phyloP scores from a whole-genome alignment of 441 rosid genomes.

The Gossypium lobatum region DNA sequence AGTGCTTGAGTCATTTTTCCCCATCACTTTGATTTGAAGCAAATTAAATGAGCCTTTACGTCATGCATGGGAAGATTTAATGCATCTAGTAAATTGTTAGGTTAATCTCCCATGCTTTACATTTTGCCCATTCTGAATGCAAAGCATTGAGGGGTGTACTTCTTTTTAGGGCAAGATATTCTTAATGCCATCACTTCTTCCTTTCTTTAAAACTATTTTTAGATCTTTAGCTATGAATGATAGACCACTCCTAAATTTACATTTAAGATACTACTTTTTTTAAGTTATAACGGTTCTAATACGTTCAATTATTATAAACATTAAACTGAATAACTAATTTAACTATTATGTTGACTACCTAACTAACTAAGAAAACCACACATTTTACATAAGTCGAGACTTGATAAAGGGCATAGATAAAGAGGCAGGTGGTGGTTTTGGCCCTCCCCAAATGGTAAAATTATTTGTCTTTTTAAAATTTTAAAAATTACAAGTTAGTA shows the following conservation, averaged over 20 bases:
- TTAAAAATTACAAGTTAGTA: no score
- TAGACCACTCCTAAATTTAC: background rate
- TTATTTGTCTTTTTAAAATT: no score
- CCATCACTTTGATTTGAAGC: background rate
- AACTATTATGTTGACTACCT: no score
- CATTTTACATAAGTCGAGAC: no score
- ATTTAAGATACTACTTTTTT: background rate
- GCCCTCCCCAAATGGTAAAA: no score
- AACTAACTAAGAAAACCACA: no score
- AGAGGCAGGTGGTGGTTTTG: no score
- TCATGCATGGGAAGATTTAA: background rate
- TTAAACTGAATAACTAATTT: no score
- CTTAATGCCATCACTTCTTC: background rate
- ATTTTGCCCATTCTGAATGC: background rate
- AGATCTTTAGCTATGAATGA: background rate
- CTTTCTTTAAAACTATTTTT: background rate
- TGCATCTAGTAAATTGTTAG: background rate
- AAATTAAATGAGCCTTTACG: background rate
- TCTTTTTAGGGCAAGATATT: background rate
- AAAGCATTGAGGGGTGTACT: background rate
- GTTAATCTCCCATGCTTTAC: slow-evolving; percentile 3
- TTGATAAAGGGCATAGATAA: no score
- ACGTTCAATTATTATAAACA: no score
- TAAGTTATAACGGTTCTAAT: no score
- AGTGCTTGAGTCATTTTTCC: no score